Conservation (phyloP, 1,139 yeast species). For the Blastobotrys aristatus region DNA sequence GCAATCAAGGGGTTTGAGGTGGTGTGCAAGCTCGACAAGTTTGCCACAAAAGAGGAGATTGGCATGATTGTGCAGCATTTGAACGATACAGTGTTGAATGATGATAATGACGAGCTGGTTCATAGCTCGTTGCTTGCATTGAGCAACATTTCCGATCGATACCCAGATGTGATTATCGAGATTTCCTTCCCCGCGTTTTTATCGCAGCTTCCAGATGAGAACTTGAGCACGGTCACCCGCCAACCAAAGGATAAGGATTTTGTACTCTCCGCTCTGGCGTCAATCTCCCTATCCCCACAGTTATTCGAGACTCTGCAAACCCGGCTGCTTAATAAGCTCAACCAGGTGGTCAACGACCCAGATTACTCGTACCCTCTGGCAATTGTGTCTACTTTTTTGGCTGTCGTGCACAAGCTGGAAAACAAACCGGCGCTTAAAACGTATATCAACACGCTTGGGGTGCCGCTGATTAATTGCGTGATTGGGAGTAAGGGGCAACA, state of each 20-base stretch:
- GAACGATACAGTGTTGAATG: conserved; percentile 53
- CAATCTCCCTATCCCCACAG: conserved; percentile 28
- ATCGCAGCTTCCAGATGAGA: conserved; percentile 44
- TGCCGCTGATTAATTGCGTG: conserved; percentile 22
- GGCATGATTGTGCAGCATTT: conserved; percentile 62
- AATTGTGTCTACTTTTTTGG: conserved; percentile 22
- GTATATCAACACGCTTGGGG: conserved; percentile 18
- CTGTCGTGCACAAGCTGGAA: conserved; percentile 21
- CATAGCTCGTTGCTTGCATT: conserved; percentile 49
- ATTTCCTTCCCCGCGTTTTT: conserved; percentile 58
- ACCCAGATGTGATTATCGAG: conserved; percentile 49
- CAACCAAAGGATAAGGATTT: conserved; percentile 21
- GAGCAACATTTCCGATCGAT: conserved; percentile 42
- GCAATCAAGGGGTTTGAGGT: conserved; percentile 62
- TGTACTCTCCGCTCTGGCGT: conserved; percentile 31
- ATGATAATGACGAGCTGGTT: conserved; percentile 34
- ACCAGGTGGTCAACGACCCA: background rate
- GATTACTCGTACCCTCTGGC: conserved; percentile 21
- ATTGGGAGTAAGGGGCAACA: conserved; percentile 9
- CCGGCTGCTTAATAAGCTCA: conserved; percentile 32
- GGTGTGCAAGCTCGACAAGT: conserved; percentile 44
- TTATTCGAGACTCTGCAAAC: conserved; percentile 35
- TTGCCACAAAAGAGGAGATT: conserved; percentile 50
- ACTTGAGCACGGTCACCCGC: background rate
- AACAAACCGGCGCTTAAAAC: conserved; percentile 16